These are phyloP conservation scores for Scenedesmus sp. DNA, from an alignment of 163 green algal genomes.

Conservation along the genomic window DNA sequence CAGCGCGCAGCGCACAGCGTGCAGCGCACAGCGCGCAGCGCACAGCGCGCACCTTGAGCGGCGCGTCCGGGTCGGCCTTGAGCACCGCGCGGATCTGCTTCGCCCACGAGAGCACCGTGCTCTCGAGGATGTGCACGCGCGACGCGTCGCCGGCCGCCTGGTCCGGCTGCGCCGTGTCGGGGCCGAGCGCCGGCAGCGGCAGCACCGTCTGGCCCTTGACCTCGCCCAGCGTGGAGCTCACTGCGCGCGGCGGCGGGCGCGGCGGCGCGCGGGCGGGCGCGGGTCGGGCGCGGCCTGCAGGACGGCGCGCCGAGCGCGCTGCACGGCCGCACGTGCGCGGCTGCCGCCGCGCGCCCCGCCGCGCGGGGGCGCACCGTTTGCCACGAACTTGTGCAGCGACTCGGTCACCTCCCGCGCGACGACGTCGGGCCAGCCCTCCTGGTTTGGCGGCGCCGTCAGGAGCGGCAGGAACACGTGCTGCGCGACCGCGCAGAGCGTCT, in stretches of 20 bases:
- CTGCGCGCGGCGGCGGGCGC: no score
- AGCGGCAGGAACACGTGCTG: conserved; percentile 90
- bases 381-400: conserved; percentile 89
- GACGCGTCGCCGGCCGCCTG: conserved; percentile 69
- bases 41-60: conserved; percentile 71
- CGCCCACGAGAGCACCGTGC: conserved; percentile 85
- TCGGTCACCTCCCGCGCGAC: conserved; percentile 86
- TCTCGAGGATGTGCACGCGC: conserved; percentile 83
- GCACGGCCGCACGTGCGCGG: no score
- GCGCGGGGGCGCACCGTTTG: conserved; percentile 59
- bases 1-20: no score
- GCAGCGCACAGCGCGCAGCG: no score
- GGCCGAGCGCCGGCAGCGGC: conserved; percentile 78
- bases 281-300: no score
- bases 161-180: conserved; percentile 44
- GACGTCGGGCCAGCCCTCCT: conserved; percentile 84
- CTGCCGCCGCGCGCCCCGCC: no score
- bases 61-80: conserved; percentile 76
- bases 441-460: conserved; percentile 78
- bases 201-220: conserved; percentile 89
- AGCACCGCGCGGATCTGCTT: conserved; percentile 92
- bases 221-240: conserved; percentile 85
- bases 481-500: conserved; percentile 77
- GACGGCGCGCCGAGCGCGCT: no score
- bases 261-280: no score